Percentiles rank a stretch among this genome's conserved stretches.
Evolutionary conservation across 371 early-diverging fungal genomes (phyloP).

Genomic region (Chytridiales sp.): DNA sequence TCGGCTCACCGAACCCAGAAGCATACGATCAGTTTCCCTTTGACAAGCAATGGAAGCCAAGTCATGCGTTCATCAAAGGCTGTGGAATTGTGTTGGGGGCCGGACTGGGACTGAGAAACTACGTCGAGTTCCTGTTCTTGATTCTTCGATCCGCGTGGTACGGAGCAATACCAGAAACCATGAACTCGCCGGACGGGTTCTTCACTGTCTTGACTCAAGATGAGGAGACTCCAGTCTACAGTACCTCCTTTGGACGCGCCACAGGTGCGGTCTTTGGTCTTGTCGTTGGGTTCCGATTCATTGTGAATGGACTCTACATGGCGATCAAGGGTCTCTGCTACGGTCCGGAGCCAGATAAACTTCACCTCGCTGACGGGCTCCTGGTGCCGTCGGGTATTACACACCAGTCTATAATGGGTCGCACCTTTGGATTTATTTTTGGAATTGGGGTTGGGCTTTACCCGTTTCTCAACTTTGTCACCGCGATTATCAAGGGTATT

Average conservation of each 20-base stretch:
- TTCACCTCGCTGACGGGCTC: not conserved
- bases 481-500: not conserved
- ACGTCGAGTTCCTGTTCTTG: not conserved
- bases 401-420: not conserved
- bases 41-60: not conserved
- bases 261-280: not conserved
- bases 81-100: not conserved
- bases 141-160: not conserved
- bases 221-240: constrained; percentile 1
- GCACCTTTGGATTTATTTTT: not conserved
- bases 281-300: not conserved
- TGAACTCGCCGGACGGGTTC: constrained; percentile 2
- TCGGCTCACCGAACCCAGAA: not conserved
- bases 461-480: constrained; percentile 5
- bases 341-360: not conserved
- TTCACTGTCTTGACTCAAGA: not conserved
- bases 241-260: not conserved
- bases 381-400: not conserved
- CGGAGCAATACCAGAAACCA: constrained; percentile 2
- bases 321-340: not conserved
- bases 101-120: constrained; percentile 2
- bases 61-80: not conserved
- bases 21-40: not conserved
- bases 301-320: not conserved
- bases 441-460: constrained; percentile 6